Conservation (phyloP, 306 rosid species). For the Citrullus amarus region DNA sequence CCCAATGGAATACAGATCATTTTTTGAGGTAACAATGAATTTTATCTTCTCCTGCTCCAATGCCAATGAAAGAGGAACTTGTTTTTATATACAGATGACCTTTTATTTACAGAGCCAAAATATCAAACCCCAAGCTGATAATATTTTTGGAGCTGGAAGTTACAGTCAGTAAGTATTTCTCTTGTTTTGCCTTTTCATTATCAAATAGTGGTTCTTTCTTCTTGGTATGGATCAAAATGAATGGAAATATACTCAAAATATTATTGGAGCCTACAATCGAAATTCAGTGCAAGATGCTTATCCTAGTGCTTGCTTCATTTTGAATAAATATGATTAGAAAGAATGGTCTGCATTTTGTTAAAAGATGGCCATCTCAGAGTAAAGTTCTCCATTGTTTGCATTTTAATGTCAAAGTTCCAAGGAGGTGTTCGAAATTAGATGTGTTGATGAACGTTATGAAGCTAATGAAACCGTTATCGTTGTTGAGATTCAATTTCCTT, state of each 20-base stretch:
- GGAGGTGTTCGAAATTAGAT: background rate
- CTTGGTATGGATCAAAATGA: background rate
- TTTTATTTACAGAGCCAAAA: conserved; percentile 39
- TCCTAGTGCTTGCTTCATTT: background rate
- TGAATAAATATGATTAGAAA: background rate
- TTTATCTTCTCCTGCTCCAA: conserved; percentile 4
- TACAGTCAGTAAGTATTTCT: conserved; percentile 39
- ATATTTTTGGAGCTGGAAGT: conserved; percentile 33
- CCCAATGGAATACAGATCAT: conserved; percentile 60
- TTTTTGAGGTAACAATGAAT: conserved; percentile 52
- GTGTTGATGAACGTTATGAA: background rate
- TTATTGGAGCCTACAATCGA: background rate
- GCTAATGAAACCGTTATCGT: background rate
- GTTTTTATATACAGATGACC: background rate
- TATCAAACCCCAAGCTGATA: conserved; percentile 63
- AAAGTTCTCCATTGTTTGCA: background rate
- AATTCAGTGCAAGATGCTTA: background rate
- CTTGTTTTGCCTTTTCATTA: background rate
- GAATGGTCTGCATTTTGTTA: background rate
- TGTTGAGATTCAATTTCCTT: background rate
- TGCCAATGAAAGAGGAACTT: background rate
- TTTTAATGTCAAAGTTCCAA: background rate
- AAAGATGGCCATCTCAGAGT: background rate
- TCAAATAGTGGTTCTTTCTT: background rate
- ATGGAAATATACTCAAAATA: background rate